A percentile compares a stretch with the other conserved stretches of the same genome.
Conservation (phyloP, 148 eudicot genomes). For the Hydrangea macrophylla region DNA sequence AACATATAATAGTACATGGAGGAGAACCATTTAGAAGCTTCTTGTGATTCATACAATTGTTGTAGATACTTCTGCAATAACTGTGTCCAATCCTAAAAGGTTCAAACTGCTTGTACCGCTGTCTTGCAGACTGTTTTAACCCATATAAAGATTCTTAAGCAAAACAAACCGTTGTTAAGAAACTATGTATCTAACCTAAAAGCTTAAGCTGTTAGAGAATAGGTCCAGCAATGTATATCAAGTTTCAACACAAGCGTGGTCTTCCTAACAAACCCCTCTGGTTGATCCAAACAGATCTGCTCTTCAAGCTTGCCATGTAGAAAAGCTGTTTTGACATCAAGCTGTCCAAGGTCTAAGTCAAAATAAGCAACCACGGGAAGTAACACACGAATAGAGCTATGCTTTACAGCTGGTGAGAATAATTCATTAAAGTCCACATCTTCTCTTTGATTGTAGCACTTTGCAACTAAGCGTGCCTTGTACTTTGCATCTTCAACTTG, state of each 20-base stretch:
- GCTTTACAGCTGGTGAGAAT: not conserved
- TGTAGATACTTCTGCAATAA: not conserved
- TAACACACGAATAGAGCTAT: not conserved
- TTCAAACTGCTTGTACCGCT: not conserved
- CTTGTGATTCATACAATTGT: constrained; percentile 6
- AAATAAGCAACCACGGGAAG: not conserved
- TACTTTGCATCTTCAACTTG: constrained; percentile 7
- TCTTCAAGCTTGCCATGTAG: constrained; percentile 7
- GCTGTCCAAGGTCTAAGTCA: constrained; percentile 1
- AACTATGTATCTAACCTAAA: too few species aligned
- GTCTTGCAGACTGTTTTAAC: constrained; percentile 2
- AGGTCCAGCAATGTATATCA: too few species aligned
- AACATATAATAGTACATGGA: constrained; percentile 4
- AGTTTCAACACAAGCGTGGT: too few species aligned
- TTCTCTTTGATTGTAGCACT: not conserved
- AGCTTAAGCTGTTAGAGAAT: too few species aligned
- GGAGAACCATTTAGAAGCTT: not conserved
- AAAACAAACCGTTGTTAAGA: too few species aligned
- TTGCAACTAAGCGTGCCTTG: not conserved
- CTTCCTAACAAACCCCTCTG: not conserved
- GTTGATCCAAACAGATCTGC: not conserved
- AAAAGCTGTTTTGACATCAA: constrained; percentile 16
- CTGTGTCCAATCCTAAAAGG: not conserved
- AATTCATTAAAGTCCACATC: constrained; percentile 14
- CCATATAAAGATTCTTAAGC: not conserved